Evolutionary conservation across 2,329 filamentous ascomycete species (phyloP), one percentile per base, ranked within the genome.

Genomic region (Coniochaeta sp.): DNA sequence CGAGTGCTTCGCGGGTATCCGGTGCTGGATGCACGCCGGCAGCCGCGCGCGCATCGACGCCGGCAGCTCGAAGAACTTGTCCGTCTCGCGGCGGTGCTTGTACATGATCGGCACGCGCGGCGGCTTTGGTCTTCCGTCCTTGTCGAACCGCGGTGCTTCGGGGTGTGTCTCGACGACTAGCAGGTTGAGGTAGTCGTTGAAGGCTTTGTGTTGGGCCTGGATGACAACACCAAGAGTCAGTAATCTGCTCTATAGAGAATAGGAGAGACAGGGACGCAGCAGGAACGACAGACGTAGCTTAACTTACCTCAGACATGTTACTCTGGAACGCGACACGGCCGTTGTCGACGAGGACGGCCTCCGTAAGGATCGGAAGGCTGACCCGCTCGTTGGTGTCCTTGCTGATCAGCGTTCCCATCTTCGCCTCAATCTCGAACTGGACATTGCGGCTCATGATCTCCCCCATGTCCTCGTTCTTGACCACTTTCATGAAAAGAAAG

Each of bases 351-450:
- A 96, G 73, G 7, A 96, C 77, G 55, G 85, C 89, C 70, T 95
- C 89, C 0, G 90, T 88, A 24, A 81, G 73, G 4, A 95, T 80
- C 6, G 85, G 84, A 10, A 93, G 74, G 10, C 82, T 77, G 28
- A 93, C 77, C n/a, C 91, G 83, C 55, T 87, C 80, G 60, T 88
- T 84, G 7, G 85, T 89, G 62, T 88, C 83, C 69, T 85, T 86
- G 71, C 91, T 87, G 60, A 93, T 84, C 16, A 98, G 80, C 28
- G 86, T 88, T 19, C 95, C 95, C 55, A 98, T 79, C 73, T 98
- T 98, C 10, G 92, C 95, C 75, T 99, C 95, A 59, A 99, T 90
- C 74, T 99, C 95, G 58, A 97, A 87, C 62, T 91, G 83, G 16
- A 92, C 88, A 7, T 85, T 86, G 17, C 83, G 81, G 58, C 82